Base-by-base conservation (phyloP, 2,329 filamentous ascomycete species). In the Phyllosticta citriasiana region DNA sequence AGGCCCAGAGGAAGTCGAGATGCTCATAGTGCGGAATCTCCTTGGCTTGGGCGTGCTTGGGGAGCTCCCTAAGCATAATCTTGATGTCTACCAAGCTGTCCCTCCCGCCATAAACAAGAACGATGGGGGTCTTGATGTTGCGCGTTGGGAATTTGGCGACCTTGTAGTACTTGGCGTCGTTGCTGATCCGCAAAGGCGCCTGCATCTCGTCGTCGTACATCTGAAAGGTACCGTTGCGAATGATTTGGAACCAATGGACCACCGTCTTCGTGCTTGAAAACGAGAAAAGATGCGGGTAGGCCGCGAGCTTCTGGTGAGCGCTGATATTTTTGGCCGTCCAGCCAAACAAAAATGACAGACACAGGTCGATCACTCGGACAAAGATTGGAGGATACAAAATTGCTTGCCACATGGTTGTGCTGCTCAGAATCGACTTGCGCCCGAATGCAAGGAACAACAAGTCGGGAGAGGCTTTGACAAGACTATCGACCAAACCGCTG, bases 241-340 rank as follows among this genome's bases (percentile, higher is more conserved):
- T 99, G 71, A 99, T 97, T 72, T 99, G 94, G 73, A 99, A 99
- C 94, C 94, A 99, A 72, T 99, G 94, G 0, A 99, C 94, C 8
- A 99, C 91, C 22, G 88, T 92, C 76, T 99, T 99, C 62, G 91
- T 96, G 72, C 90, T 96, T 0, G 93, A 97, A 73, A 93, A 97
- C 0, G 92, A 97, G 77, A 96, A 99, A 0, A 99, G 78, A 76
- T 99, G 94, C 9, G 93, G 88, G 72, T 99, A 99, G 1, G 91
- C 91, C 2, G 94, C 94, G 19, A 99, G 83, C 71, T 99, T 99
- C 74, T 99, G 94, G 62, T 88, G 86, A 0, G 84, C 77, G 8
- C 85, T 85, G 64, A 99, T 97, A 72, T 97, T 99, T 62, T 80
- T 79, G 3, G 88, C 88, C 63, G 83, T 84, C 94, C 94, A 99